Base-by-base conservation (phyloP, 768 basidiomycete species). In the Tricholoma terreum region DNA sequence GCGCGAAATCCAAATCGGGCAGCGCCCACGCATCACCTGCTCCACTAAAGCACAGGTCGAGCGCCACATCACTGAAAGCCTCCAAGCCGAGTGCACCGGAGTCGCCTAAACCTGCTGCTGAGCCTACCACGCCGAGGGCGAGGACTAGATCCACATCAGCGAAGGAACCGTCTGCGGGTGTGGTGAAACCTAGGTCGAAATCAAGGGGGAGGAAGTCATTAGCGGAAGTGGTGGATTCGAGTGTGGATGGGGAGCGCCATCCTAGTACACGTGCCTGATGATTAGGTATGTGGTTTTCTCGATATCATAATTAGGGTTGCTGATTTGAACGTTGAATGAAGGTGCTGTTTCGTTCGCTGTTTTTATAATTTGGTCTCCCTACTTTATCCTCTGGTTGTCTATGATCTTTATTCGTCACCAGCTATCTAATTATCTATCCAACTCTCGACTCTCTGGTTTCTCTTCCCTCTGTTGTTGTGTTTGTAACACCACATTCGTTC, bases 171-270 rank as follows among this genome's bases (percentile, higher is more conserved):
- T 33, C 57, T 19, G 19, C 60, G 8, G 55, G 60, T 17, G n/a
- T 52, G 8, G n/a, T 52, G 8, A 62, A 52, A 17, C 48, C 58
- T 6, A 52, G 52, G 7, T 40, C 54, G 30, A 61, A 55, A 45
- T 46, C 58, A 14, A 58, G 38, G 43, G 53, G 6, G 42, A 65
- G 53, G 6, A 69, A 66, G 58, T 45, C 38, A 19, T 62, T 74
- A 17, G 63, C 31, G 4, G 73, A 75, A 57, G 57, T 75, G 6
- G 70, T 75, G 10, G 71, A 70, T 52, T 70, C 72, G 42, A 75
- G 73, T 46, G 61, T 75, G 46, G 71, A 71, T 62, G 72, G 67
- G 4, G 74, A 75, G 60, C 57, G 63, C 14, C 43, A 45, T 45
- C 22, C 4, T 15, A 9, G 3, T 1, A 22, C 22, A 10, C 43